Conservation (phyloP, 164 flowering plant genomes). For the Aristolochia fimbriata region DNA sequence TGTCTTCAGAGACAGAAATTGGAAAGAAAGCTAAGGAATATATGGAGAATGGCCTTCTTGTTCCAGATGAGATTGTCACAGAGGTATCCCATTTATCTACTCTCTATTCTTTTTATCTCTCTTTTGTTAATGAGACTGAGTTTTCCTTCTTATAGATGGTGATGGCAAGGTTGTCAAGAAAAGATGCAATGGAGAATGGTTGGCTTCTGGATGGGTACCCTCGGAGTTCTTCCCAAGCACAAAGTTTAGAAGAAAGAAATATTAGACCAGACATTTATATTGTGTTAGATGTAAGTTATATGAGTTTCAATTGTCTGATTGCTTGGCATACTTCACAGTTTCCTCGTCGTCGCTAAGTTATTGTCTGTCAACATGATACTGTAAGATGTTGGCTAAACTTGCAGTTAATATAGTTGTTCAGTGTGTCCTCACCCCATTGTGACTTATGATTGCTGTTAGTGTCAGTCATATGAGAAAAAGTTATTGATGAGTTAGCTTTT, state of each 20-base stretch:
- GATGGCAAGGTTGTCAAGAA: constrained; percentile 45
- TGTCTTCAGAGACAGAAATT: constrained; percentile 72
- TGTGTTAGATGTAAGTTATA: constrained; percentile 53
- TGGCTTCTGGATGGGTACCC: constrained; percentile 99
- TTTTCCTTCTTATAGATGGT: constrained; percentile 55
- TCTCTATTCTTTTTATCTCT: not conserved
- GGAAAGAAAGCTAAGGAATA: constrained; percentile 83
- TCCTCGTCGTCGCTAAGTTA: not conserved
- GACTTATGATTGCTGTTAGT: not conserved
- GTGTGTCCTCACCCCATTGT: not conserved
- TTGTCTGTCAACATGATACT: not conserved
- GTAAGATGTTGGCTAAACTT: too few relatives aligned
- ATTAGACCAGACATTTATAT: constrained; percentile 72
- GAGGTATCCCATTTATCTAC: constrained; percentile 33
- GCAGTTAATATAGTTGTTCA: not conserved
- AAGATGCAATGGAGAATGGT: constrained; percentile 77
- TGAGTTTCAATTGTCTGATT: not conserved
- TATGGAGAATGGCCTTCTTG: constrained; percentile 75
- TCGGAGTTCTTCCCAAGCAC: constrained; percentile 65
- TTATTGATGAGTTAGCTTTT: too few relatives aligned
- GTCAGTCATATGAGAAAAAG: not conserved
- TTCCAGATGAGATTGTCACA: constrained; percentile 92
- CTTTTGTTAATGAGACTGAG: not conserved
- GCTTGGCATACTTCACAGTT: constrained; percentile 3
- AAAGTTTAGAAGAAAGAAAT: constrained; percentile 56